These are phyloP conservation scores for Wilcoxina mikolae DNA, from an alignment of 495 filamentous ascomycete genomes.

Conservation along the genomic window DNA sequence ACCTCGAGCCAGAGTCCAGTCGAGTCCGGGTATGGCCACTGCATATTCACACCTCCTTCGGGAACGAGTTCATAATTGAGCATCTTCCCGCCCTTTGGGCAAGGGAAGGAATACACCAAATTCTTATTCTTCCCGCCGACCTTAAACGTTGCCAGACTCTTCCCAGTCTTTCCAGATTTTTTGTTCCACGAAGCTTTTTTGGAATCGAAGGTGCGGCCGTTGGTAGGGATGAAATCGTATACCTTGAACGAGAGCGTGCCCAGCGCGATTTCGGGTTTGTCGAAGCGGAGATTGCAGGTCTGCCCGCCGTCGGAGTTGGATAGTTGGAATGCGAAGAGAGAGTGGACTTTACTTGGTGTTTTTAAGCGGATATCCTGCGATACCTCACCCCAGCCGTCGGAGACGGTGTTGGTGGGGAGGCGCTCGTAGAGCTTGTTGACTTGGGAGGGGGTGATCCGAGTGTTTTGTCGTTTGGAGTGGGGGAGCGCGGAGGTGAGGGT, in stretches of 20 bases:
- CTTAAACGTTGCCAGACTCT: neutral
- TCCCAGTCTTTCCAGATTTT: neutral
- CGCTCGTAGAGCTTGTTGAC: neutral
- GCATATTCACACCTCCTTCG: neutral
- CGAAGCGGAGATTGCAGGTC: neutral
- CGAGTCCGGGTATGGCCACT: neutral
- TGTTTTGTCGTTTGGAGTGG: neutral
- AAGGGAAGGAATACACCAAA: neutral
- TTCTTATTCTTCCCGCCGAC: neutral
- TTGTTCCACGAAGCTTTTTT: neutral
- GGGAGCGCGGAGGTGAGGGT: neutral
- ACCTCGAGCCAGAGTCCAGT: neutral
- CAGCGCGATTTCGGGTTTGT: neutral
- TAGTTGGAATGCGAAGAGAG: neutral
- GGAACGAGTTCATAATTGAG: neutral
- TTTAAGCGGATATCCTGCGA: neutral
- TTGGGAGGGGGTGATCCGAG: neutral
- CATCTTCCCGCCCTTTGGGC: neutral
- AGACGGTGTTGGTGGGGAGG: neutral
- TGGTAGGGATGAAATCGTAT: neutral
- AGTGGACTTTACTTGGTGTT: neutral
- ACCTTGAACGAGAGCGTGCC: neutral
- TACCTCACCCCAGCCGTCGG: neutral
- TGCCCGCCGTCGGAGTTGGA: neutral
- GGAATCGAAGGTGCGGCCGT: neutral